Conservation (phyloP, 2,329 filamentous ascomycete genomes). For the Biscogniauxia mediterranea region DNA sequence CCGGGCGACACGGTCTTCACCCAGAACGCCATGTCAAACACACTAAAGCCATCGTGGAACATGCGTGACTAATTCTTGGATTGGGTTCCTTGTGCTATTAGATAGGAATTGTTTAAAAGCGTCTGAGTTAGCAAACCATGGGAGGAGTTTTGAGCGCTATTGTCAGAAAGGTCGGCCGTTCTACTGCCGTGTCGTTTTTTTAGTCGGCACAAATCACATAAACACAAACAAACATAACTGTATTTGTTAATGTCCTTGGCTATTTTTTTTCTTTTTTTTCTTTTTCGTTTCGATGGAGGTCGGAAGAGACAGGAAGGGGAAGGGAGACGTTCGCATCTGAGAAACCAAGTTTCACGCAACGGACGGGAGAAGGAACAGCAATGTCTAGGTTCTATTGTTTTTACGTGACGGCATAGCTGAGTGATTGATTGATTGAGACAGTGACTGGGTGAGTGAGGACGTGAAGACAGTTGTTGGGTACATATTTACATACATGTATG, state of each 20-base stretch:
- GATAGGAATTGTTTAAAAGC: not conserved
- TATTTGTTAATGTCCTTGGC: not conserved
- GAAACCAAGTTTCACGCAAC: not conserved
- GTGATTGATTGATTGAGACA: not conserved
- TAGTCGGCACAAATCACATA: not conserved
- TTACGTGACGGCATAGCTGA: not conserved
- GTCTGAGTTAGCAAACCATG: slow-evolving; percentile 2
- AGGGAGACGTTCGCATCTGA: not conserved
- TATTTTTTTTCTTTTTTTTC: too few relatives aligned
- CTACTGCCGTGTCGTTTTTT: not conserved
- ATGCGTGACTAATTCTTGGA: slow-evolving; percentile 43
- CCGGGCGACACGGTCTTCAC: slow-evolving; percentile 82
- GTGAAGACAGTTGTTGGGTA: not conserved
- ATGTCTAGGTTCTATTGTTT: not conserved
- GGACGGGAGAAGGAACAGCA: not conserved
- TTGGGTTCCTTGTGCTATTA: not conserved
- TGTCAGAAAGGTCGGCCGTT: not conserved
- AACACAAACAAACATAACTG: not conserved
- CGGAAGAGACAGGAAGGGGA: not conserved
- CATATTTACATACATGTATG: not conserved
- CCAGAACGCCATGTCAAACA: slow-evolving; percentile 60
- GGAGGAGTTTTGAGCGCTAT: not conserved
- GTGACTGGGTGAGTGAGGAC: not conserved
- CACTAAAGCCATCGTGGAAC: slow-evolving; percentile 59
- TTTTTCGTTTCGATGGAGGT: not conserved